Base-by-base conservation (phyloP, 1,284 basidiomycete species). In the Limonomyces culmigenus region DNA sequence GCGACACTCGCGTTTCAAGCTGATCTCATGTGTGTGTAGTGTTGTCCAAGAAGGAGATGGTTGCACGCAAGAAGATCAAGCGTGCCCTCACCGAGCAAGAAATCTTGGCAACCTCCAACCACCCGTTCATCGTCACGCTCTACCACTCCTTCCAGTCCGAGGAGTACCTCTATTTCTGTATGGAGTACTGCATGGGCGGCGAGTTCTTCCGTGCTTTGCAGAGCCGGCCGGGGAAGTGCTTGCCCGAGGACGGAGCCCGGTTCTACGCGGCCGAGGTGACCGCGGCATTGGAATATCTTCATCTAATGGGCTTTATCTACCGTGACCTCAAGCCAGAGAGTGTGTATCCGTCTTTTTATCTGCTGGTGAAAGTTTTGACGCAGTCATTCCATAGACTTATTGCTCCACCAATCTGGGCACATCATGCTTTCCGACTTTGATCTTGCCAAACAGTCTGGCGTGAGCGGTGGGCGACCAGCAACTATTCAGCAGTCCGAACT, bases 371-470 rank as follows among this genome's bases (percentile, higher is more conserved):
- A 20, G 12, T 17, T 32, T 32, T 32, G 25, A 30, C 19, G 14
- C 50, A 96, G 91, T 98, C 55, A 98, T 99, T 48, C 65, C n/a
- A n/a, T n/a, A n/a, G n/a, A n/a, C n/a, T n/a, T n/a, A n/a, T n/a
- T 99, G n/a, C 65, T 99, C 36, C 95, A 98, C 58, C 86, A 96
- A 53, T 91, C 89, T 15, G 95, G 95, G 13, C 95, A 99, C 59
- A 95, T 99, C 48, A 97, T 97, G 91, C 62, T 99, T 46, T 97
- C 93, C 33, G 95, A 99, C 60, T 99, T 99, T 60, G 95, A 98
- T 60, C 70, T 99, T 20, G 95, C 93, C 10, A 98, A 97, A 51
- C 87, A 95, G 51, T 91, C 88, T 30, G 83, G 72, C 34, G 80
- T 84, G 46, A 77, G 74, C 15, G 84, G 83, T 16, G 84, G 84